Percentiles rank a stretch among this genome's conserved stretches.
These are phyloP conservation scores for Phylloporus scabripes DNA, from an alignment of 768 basidiomycete species.

Conservation along the genomic window DNA sequence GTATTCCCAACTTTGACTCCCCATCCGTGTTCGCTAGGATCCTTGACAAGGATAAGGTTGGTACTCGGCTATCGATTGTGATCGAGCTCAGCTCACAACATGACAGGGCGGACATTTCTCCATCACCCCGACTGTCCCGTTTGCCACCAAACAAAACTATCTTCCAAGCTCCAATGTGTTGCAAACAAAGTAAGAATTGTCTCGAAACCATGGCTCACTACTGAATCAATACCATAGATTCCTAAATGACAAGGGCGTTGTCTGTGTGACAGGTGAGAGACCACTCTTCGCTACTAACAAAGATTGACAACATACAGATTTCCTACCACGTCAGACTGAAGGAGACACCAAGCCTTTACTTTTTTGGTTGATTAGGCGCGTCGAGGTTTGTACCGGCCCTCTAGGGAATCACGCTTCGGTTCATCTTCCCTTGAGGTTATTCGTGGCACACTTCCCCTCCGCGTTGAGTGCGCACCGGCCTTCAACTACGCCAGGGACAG, in stretches of 20 bases:
- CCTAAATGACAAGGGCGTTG: conserved; percentile 84
- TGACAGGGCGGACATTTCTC: conserved; percentile 84
- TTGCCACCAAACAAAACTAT: conserved; percentile 77
- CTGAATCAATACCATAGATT: conserved; percentile 39
- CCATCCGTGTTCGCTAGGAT: conserved; percentile 89
- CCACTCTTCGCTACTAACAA: neutral
- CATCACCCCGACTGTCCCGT: conserved; percentile 65
- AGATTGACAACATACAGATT: conserved; percentile 45
- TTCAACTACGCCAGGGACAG: conserved; percentile 87
- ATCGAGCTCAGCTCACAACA: conserved; percentile 2
- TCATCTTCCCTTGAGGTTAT: conserved; percentile 48
- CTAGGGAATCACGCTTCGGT: neutral
- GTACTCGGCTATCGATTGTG: neutral
- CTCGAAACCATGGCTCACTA: neutral
- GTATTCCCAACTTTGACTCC: conserved; percentile 90
- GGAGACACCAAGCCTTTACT: conserved; percentile 52
- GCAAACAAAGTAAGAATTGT: conserved; percentile 60
- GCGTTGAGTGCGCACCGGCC: conserved; percentile 89
- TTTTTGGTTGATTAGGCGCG: conserved; percentile 78
- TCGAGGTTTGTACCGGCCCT: conserved; percentile 45
- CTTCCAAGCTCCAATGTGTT: conserved; percentile 79
- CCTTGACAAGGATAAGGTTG: conserved; percentile 73
- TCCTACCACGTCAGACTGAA: conserved; percentile 59
- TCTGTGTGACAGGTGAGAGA: conserved; percentile 64
- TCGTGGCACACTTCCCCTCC: conserved; percentile 73